Base-by-base conservation (phyloP, 768 basidiomycete genomes). In the Austroboletus festivus region DNA sequence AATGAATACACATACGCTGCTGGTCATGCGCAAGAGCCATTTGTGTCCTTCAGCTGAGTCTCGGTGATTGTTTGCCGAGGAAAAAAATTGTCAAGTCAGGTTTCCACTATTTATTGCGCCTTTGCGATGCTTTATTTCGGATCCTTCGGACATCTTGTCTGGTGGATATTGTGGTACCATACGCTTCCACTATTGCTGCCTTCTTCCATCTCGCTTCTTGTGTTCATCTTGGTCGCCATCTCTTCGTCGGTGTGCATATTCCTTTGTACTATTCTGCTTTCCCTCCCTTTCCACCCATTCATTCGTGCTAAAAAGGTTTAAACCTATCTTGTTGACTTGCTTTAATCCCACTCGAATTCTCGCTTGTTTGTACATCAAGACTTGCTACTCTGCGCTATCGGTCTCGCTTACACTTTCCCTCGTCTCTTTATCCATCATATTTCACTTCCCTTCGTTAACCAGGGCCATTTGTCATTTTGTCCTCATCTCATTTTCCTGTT, bases 11-110 rank as follows among this genome's bases (percentile, higher is more conserved):
- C 58, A 3, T 65, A 55, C 11, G 19, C 54, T 5, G 26, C 67
- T 4, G 45, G 52, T 15, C 64, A 63, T 9, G 54, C 47, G 16
- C 59, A 64, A 44, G 64, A 60, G 21, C 54, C 56, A 23, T 68
- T 51, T 21, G 23, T 44, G 9, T 38, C 62, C 19, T 56, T 59
- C 20, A 38, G 40, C 3, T 65, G 50, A 65, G 30, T 30, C 35
- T 15, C n/a, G n/a, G n/a, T n/a, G n/a, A 10, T 34, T 9, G 37
- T 42, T 30, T 21, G 38, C 42, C 48, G 22, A 34, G 23, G 18
- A 34, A 33, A 43, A 53, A 53, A 33, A 44, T 19, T 42, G 13
- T 44, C 31, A 40, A 40, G 38, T 42, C 33, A 19, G 20, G 22
- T 55, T 44, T 28, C 31, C 30, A 42, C 31, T 10, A 23, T 41